phyloP scores from a whole-genome alignment of 805 yeast species.

The Zygosaccharomyces gambellarensis region DNA sequence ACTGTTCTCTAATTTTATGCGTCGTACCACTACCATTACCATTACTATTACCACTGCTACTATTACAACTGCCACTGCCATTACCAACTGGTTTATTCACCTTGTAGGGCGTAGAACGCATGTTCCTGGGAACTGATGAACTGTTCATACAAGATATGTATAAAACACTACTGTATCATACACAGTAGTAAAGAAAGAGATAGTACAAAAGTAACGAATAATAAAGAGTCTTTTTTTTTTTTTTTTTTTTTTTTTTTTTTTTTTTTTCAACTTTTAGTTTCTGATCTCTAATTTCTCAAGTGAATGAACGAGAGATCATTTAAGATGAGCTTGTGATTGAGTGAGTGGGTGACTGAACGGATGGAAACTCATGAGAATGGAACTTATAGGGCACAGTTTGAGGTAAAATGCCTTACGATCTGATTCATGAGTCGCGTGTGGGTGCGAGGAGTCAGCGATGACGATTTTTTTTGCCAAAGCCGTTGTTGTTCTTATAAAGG shows the following conservation, averaged over 20 bases:
- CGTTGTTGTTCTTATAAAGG: no score
- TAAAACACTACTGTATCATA: background rate
- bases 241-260: background rate
- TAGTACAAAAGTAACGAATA: background rate
- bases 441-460: slow-evolving; percentile 5
- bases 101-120: slow-evolving; percentile 7
- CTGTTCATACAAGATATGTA: background rate
- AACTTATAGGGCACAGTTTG: slow-evolving; percentile 3
- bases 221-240: background rate
- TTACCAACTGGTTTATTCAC: slow-evolving; percentile 5
- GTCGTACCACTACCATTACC: slow-evolving; percentile 37
- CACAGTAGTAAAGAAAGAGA: background rate
- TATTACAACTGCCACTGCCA: background rate
- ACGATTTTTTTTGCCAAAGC: background rate
- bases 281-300: no score
- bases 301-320: no score
- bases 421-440: slow-evolving; percentile 6
- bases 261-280: background rate
- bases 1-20: slow-evolving; percentile 41
- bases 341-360: background rate
- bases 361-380: background rate
- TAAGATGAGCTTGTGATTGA: background rate
- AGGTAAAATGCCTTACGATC: slow-evolving; percentile 5
- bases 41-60: background rate
- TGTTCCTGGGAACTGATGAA: background rate